phyloP scores from a whole-genome alignment of 2,329 filamentous ascomycete species.

The Fusarium solani-melongenae region DNA sequence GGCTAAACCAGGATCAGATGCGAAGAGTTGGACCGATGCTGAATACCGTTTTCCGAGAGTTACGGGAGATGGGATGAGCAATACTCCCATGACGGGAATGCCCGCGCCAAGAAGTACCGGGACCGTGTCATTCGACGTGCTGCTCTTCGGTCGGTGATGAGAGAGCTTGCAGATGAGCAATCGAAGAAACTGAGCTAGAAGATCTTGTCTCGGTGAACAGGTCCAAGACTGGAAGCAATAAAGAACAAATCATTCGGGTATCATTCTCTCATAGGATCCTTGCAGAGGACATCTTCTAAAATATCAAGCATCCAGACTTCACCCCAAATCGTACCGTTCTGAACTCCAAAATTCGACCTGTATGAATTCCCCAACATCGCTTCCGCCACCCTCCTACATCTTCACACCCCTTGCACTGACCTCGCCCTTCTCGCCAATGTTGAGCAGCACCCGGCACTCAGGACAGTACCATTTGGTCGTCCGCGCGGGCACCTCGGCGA shows the following conservation, averaged over 20 bases:
- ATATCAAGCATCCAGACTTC: not conserved
- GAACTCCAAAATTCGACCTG: not conserved
- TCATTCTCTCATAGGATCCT: slow-evolving; percentile 5
- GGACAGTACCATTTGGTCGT: slow-evolving; percentile 89
- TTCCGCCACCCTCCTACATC: slow-evolving; percentile 46
- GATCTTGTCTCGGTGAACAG: not conserved
- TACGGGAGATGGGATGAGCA: no score
- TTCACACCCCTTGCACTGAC: slow-evolving; percentile 68
- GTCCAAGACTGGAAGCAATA: not conserved
- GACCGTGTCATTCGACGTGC: no score
- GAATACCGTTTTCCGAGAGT: no score
- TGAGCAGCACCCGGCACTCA: slow-evolving; percentile 73
- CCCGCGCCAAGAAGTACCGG: no score
- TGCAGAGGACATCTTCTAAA: not conserved
- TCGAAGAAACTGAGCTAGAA: no score
- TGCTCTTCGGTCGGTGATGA: no score
- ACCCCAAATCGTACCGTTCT: not conserved
- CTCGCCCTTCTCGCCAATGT: slow-evolving; percentile 72
- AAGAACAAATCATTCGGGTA: slow-evolving; percentile 5
- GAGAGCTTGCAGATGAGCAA: no score
- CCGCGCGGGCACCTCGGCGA: slow-evolving; percentile 74
- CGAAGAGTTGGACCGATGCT: no score
- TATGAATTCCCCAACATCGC: slow-evolving; percentile 7
- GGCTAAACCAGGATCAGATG: no score
- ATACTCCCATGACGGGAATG: no score